Evolutionary conservation across 768 basidiomycete species (phyloP), one percentile per base, ranked within the genome.

Genomic region (Tricholomella constricta): DNA sequence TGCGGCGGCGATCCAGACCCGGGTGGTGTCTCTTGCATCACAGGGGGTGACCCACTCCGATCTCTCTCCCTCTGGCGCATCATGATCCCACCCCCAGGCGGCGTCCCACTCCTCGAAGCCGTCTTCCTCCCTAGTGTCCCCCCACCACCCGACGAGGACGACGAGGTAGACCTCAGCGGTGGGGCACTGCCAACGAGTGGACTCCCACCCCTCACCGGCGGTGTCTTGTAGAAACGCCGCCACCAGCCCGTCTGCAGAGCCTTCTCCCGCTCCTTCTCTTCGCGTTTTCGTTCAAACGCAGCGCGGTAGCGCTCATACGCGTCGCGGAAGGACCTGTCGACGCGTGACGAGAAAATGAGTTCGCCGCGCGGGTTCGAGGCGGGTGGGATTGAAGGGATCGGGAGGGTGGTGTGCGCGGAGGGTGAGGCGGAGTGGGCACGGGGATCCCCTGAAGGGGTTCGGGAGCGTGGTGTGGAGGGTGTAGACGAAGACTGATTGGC

Each of bases 281-380:
- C 85, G 22, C 92, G 72, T 58, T 80, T 77, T 45, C 86, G 74
- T 72, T 98, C 96, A 69, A 97, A 98, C 26, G 85, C 86, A 8
- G 84, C 76, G 19, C 96, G 83, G 70, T 98, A 94, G 14, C 92
- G 82, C 68, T 98, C 95, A 71, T 99, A 99, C 0, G 88, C 81
- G 50, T 98, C 97, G 20, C 90, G 78, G 69, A 98, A 98, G 17
- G 69, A 63, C 46, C 80, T 79, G 54, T 91, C 88, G 17, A 99
- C 88, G 41, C 91, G 85, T 10, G 88, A 91, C 2, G 91, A 94
- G 72, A 99, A 97, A 50, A 98, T 97, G 54, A 99, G 84, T 65
- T 99, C 97, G 45, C 97, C 96, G 12, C 95, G 87, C 3, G 96
- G 94, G 68, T 94, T 97, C 25, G 77, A 76, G 12, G 93, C 80